Conservation (phyloP, 176 grass and related monocot genomes). For the Otatea glauca region DNA sequence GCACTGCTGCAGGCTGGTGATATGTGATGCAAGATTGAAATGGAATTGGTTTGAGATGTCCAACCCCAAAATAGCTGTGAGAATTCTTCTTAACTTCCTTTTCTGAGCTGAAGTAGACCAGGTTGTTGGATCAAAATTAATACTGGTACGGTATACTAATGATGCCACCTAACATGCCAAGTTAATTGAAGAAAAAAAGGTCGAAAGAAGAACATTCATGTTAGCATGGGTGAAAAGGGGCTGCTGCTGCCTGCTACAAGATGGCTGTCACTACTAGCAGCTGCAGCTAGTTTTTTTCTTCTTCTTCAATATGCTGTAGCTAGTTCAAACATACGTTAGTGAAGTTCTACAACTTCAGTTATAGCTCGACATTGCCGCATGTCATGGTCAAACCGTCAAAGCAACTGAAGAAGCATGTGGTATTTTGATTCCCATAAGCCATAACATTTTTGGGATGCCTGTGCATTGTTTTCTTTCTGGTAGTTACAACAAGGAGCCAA, state of each 20-base stretch:
- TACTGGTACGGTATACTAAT: neutral
- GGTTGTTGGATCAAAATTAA: constrained; percentile 3
- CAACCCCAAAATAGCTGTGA: neutral
- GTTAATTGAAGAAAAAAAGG: neutral
- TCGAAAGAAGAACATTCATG: neutral
- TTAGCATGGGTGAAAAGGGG: neutral
- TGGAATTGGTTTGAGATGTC: neutral
- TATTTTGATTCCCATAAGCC: neutral
- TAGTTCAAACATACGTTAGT: neutral
- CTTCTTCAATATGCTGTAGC: neutral
- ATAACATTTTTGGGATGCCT: neutral
- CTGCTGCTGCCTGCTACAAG: neutral
- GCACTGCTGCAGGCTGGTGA: neutral
- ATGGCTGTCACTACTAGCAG: neutral
- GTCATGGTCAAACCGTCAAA: neutral
- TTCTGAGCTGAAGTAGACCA: neutral
- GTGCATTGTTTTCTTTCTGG: too few species aligned
- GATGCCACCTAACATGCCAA: neutral
- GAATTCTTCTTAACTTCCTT: neutral
- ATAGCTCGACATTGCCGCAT: neutral
- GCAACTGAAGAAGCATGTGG: neutral
- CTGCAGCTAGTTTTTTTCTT: neutral
- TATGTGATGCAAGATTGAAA: neutral
- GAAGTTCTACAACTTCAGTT: neutral
- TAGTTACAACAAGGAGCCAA: too few species aligned